Evolutionary conservation across 441 rosid genomes (phyloP).

Genomic region (California macrophylla): DNA sequence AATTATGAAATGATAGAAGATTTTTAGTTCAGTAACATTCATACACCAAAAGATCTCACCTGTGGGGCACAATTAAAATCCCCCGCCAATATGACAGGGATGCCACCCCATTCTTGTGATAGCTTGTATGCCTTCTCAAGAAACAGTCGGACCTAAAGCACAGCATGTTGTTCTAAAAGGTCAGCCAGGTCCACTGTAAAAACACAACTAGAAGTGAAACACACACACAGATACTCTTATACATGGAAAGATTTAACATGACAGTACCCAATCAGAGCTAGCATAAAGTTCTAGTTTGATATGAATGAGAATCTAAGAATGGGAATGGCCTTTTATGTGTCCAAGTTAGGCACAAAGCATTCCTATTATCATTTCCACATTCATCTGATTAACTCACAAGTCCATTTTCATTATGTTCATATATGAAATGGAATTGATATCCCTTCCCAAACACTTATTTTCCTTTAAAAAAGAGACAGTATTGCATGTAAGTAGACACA

Average conservation of each 20-base stretch:
- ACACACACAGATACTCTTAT: neutral
- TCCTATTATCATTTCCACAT: neutral
- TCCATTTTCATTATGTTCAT: neutral
- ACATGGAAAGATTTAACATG: neutral
- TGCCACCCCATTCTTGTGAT: conserved; percentile 71
- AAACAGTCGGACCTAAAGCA: conserved; percentile 56
- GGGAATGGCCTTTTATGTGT: neutral
- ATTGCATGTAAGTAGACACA: neutral
- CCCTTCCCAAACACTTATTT: neutral
- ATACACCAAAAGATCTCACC: conserved; percentile 32
- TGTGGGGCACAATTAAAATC: conserved; percentile 79
- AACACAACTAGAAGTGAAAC: neutral
- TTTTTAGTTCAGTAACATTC: neutral
- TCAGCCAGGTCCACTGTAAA: neutral
- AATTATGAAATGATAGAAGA: neutral
- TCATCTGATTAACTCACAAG: neutral
- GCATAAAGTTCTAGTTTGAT: neutral
- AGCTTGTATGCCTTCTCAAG: conserved; percentile 67
- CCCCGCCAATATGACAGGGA: conserved; percentile 77
- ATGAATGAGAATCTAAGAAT: neutral
- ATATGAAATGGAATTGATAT: neutral
- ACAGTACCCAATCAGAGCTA: neutral
- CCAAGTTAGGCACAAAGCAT: neutral
- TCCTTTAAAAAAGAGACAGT: neutral
- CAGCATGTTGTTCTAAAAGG: conserved; percentile 7